These are phyloP conservation scores for Tubosaeta sp. DNA, from an alignment of 768 basidiomycete genomes.

Conservation along the genomic window DNA sequence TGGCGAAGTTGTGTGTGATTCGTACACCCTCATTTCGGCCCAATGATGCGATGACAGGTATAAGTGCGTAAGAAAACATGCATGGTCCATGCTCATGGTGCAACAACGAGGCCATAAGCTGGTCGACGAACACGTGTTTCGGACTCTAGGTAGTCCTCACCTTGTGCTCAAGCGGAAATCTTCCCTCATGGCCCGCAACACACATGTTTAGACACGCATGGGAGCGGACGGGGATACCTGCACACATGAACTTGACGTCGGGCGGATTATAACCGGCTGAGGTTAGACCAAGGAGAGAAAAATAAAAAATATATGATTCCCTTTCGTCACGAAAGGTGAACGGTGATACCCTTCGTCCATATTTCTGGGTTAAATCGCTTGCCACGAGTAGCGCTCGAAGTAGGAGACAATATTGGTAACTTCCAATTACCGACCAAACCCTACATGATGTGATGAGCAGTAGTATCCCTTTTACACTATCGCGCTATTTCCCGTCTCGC, in stretches of 20 bases:
- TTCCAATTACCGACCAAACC: not conserved
- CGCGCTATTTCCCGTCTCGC: constrained; percentile 10
- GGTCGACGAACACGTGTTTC: constrained; percentile 8
- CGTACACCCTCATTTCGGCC: constrained; percentile 5
- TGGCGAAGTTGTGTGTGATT: not conserved
- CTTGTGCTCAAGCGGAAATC: constrained; percentile 1
- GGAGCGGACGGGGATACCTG: not conserved
- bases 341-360: too few relatives aligned
- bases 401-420: not conserved
- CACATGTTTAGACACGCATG: not conserved
- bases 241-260: not conserved
- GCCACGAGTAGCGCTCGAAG: not conserved
- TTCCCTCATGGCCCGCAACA: not conserved
- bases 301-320: too few relatives aligned
- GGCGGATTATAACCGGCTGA: not conserved
- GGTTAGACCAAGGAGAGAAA: not conserved
- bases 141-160: constrained; percentile 3
- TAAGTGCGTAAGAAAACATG: constrained; percentile 14
- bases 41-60: not conserved
- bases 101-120: not conserved
- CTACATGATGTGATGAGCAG: constrained; percentile 5
- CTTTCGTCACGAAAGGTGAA: not conserved
- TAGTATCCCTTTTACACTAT: not conserved
- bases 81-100: constrained; percentile 1
- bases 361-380: not conserved